These are phyloP conservation scores for Colletotrichum graminicola DNA, from an alignment of 2,329 filamentous ascomycete genomes.

Conservation along the genomic window DNA sequence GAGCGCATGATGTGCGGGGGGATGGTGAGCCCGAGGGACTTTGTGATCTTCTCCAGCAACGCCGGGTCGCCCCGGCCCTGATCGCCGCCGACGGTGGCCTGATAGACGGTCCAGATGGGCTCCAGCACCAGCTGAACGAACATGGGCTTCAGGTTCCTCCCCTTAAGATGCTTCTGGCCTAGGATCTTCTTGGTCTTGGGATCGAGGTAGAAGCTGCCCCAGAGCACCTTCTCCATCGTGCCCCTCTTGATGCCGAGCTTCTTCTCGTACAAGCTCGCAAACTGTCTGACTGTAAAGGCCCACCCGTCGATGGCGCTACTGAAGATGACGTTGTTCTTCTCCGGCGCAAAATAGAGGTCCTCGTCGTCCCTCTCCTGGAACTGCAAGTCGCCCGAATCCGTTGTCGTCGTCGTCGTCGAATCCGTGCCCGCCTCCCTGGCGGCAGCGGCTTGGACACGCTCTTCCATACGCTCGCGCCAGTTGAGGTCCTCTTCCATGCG, in stretches of 20 bases:
- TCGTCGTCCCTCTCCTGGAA: conserved; percentile 96
- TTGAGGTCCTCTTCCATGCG: conserved; percentile 98
- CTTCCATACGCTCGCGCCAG: conserved; percentile 94
- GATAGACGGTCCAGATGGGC: conserved; percentile 95
- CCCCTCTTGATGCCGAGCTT: conserved; percentile 95
- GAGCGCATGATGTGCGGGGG: conserved; percentile 87
- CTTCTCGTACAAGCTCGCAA: conserved; percentile 93
- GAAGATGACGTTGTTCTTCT: conserved; percentile 99
- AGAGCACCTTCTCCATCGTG: conserved; percentile 91
- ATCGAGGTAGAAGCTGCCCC: conserved; percentile 97
- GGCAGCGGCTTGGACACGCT: conserved; percentile 75
- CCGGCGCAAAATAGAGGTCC: conserved; percentile 96
- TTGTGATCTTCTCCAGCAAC: conserved; percentile 93
- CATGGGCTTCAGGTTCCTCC: conserved; percentile 91
- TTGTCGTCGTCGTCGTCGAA: conserved; percentile 53
- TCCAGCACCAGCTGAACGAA: conserved; percentile 97
- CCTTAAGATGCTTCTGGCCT: conserved; percentile 91
- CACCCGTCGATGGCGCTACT: conserved; percentile 98
- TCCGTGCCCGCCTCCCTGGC: conserved; percentile 48
- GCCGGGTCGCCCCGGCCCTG: conserved; percentile 85
- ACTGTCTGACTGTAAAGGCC: conserved; percentile 97
- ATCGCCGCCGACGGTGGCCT: conserved; percentile 86
- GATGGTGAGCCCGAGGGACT: conserved; percentile 86
- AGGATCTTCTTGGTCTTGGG: conserved; percentile 97
- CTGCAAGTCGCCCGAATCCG: conserved; percentile 69